Evolutionary conservation across 306 rosid genomes (phyloP), one percentile per base, ranked within the genome.

Genomic region (Vigna hirtella): DNA sequence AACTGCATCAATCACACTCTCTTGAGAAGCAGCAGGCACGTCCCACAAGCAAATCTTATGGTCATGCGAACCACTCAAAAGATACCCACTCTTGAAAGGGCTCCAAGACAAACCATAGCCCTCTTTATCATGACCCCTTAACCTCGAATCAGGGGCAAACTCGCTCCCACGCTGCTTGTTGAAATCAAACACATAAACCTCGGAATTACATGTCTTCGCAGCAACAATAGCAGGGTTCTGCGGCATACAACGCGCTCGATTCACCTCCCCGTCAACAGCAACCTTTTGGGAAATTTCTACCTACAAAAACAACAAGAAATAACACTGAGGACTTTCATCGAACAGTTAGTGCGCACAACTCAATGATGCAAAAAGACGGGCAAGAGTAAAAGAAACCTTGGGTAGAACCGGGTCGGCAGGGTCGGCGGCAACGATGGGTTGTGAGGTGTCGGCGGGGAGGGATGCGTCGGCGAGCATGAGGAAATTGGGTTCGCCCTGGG

Each of bases 51-150:
- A 93, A 15, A 96, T 56, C 79, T 86, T 91, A 62, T 84, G 79
- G 78, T 96, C 99, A 76, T 87, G 82, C 0, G 99, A 96, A 72
- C 94, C 96, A 79, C 99, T 96, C 71, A 93, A 80, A 51, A 96
- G 89, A 52, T 84, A 73, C 24, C 99, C 98, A 6, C 83, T 87
- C 90, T 85, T 91, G 11, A 74, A 70, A 48, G 90, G 86, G 74
- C 91, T 96, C 99, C 99, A 96, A 57, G 97, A 88, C 77, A 96
- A 79, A 34, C 99, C 99, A 81, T 91, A 96, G 0, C 98, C 99
- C 75, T 96, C 99, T 73, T 83, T 81, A n/a, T 88, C 96, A 81
- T 96, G 99, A 74, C 99, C 99, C 82, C 80, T 93, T 81, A 96
- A 76, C 88, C 90, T 96, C 72, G 90, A 85, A 85, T 93, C 94